Evolutionary conservation across 495 filamentous ascomycete genomes (phyloP).

Genomic region (Penicillium bialowiezense): DNA sequence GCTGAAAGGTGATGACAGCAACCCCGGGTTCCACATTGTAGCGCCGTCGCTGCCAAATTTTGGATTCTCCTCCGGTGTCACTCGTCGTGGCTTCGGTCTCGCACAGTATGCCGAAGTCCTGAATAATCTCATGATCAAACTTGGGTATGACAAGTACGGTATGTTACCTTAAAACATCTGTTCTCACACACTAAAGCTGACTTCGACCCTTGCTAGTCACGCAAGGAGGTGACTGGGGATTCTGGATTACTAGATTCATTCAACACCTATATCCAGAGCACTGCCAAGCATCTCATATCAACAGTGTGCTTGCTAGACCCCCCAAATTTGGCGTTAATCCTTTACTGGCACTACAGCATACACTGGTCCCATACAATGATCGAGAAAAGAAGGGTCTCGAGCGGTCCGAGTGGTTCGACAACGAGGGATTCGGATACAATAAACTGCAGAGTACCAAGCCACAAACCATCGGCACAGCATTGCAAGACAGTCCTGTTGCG

Average conservation of each 20-base stretch:
- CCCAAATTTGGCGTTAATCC: conserved; percentile 18
- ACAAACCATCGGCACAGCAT: conserved; percentile 56
- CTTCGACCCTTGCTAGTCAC: conserved; percentile 35
- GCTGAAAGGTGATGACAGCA: conserved; percentile 18
- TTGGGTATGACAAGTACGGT: conserved; percentile 66
- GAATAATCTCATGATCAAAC: conserved; percentile 64
- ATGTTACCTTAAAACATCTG: not conserved
- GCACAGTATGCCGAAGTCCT: conserved; percentile 59
- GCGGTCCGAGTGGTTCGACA: conserved; percentile 49
- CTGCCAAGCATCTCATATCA: conserved; percentile 63
- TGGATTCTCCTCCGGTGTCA: conserved; percentile 38
- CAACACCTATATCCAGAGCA: conserved; percentile 53
- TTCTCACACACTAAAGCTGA: not conserved
- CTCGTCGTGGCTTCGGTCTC: conserved; percentile 50
- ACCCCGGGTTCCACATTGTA: conserved; percentile 41
- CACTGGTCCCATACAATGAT: conserved; percentile 22
- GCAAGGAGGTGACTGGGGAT: conserved; percentile 70
- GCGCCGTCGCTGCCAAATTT: conserved; percentile 44
- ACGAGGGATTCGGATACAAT: conserved; percentile 56
- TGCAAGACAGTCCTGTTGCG: conserved; percentile 60
- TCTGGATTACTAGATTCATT: conserved; percentile 56
- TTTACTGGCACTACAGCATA: conserved; percentile 22
- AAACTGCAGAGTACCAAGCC: conserved; percentile 58
- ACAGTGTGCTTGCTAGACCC: conserved; percentile 48
- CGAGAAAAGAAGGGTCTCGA: conserved; percentile 39